phyloP scores from a whole-genome alignment of 352 stramenopile species.

The Thraustochytrium sp. region DNA sequence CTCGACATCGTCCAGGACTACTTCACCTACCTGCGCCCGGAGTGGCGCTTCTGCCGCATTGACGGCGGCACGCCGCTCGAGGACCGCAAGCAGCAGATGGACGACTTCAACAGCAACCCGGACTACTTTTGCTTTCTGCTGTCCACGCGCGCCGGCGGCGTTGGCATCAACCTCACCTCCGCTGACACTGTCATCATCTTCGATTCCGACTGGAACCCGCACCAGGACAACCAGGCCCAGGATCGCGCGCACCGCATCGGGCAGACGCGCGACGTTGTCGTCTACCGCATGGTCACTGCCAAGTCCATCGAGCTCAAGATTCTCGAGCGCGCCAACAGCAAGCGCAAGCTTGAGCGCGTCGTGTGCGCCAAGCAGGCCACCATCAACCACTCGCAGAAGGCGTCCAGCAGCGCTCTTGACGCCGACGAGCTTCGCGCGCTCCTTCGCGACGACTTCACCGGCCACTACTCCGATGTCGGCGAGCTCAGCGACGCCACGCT shows the following conservation, averaged over 20 bases:
- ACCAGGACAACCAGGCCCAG: conserved; percentile 83
- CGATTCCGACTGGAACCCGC: conserved; percentile 99
- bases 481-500: conserved; percentile 26
- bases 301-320: conserved; percentile 90
- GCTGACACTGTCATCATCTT: conserved; percentile 99
- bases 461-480: conserved; percentile 17
- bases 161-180: conserved; percentile 94
- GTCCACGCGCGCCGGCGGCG: conserved; percentile 89
- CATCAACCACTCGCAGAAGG: neutral
- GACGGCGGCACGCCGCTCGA: conserved; percentile 91
- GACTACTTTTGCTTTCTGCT: conserved; percentile 92
- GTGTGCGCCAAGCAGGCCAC: conserved; percentile 45
- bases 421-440: conserved; percentile 30
- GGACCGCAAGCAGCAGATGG: conserved; percentile 93
- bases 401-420: neutral
- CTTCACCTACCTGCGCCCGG: conserved; percentile 59
- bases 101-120: conserved; percentile 85
- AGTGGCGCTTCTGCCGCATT: conserved; percentile 78
- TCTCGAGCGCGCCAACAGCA: conserved; percentile 77
- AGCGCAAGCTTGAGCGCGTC: conserved; percentile 71
- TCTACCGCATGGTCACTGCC: conserved; percentile 97
- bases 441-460: conserved; percentile 32
- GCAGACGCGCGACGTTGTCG: conserved; percentile 56
- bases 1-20: conserved; percentile 86
- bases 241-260: conserved; percentile 83